Percentiles rank a stretch among this genome's conserved stretches.
Evolutionary conservation across 2,329 filamentous ascomycete species (phyloP).

Genomic region (Basipetospora chlamydospora): DNA sequence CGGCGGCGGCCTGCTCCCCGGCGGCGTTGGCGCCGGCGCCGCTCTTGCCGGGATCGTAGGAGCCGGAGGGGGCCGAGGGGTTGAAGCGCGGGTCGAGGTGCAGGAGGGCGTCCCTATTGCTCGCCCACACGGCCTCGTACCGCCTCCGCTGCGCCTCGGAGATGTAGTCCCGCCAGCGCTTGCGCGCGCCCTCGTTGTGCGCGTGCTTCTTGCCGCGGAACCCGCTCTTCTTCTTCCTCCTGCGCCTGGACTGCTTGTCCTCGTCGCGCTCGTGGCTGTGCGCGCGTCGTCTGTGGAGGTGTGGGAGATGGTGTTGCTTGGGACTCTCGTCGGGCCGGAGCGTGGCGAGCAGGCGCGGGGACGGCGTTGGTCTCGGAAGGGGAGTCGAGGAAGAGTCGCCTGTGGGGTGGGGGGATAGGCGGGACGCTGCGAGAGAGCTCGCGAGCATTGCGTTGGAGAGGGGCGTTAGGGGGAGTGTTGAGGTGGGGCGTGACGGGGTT

Average conservation of each 20-base stretch:
- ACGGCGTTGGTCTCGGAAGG: conserved; percentile 26
- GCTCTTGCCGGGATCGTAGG: background rate
- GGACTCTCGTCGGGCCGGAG: conserved; percentile 27
- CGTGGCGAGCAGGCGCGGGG: conserved; percentile 47
- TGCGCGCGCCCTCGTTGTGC: conserved; percentile 62
- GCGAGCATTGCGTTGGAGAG: conserved; percentile 64
- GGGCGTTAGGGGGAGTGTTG: conserved; percentile 43
- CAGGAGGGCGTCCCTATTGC: conserved; percentile 51
- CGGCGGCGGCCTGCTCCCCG: conserved; percentile 17
- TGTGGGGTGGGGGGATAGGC: conserved; percentile 26
- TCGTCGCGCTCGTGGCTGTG: conserved; percentile 4
- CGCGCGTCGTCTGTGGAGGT: conserved; percentile 25
- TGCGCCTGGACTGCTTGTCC: conserved; percentile 26
- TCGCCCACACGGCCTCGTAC: conserved; percentile 76
- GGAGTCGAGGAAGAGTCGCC: too few species aligned
- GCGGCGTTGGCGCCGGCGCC: background rate
- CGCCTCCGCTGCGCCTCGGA: conserved; percentile 59
- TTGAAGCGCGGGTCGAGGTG: conserved; percentile 3
- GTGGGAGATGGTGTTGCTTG: background rate
- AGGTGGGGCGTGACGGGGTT: conserved; percentile 4
- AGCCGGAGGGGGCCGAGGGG: background rate
- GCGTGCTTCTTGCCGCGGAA: conserved; percentile 41
- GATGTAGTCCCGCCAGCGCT: conserved; percentile 63
- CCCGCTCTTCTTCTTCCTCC: conserved; percentile 39
- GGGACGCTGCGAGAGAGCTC: conserved; percentile 54